Evolutionary conservation across 2,329 filamentous ascomycete species (phyloP), one percentile per base, ranked within the genome.

Genomic region (Curvularia sp.): DNA sequence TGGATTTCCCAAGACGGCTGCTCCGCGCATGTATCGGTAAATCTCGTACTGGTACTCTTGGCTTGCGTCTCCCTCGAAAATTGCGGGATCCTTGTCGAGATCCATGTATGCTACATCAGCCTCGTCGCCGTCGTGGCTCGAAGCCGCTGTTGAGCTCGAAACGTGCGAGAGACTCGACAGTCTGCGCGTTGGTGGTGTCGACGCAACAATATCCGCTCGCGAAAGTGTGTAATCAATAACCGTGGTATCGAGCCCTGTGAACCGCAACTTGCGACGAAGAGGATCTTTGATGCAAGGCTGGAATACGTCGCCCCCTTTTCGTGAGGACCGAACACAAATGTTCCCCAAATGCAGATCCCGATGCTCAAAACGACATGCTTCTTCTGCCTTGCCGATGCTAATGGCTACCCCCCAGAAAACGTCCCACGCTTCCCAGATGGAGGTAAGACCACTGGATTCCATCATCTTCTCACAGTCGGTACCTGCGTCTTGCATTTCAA

Each of bases 181-280:
- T 21, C 50, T 56, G 15, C 34, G 57, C 23, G 41, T 58, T 5
- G 60, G 52, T 2, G 64, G 50, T 21, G 19, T 5, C 1, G 65
- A 51, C 3, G 61, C 30, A 2, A 68, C 38, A 60, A 88, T 76
- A 23, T 82, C 80, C 1, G 85, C 86, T n/a, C 87, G 83, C 1
- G 86, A 88, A 34, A 89, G 81, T 1, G 87, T 89, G 72, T 89
- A 89, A 71, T 89, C 87, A 64, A 89, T 89, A 23, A 89, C 81
- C 0, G 87, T 89, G 1, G 86, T 86, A 64, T 87, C 84, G 3
- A 89, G 74, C 1, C 79, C 79, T 13, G 84, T 85, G 55, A 85
- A 80, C 2, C 81, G 80, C 23, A 87, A 70, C 41, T 79, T 82
- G 21, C 71, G 68, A 13, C 65, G 64, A 10, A 72, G 41, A 5